A percentile compares a stretch with the other conserved stretches of the same genome.
phyloP scores from a whole-genome alignment of 1,284 basidiomycete species.

The Cryptococcus neoformans region DNA sequence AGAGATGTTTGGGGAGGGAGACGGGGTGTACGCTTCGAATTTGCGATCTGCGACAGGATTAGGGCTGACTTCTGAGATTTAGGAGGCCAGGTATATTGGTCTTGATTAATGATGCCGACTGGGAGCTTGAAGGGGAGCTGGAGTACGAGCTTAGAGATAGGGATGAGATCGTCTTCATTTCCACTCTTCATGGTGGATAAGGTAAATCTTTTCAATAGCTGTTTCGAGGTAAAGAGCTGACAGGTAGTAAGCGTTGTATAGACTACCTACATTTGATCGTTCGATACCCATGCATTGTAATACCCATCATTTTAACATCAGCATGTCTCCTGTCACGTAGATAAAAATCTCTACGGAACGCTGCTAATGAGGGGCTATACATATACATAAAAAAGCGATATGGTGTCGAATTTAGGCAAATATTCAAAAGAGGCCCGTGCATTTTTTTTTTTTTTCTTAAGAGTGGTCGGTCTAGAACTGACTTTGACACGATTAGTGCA shows the following conservation, averaged over 20 bases:
- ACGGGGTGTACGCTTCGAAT: slow-evolving; percentile 69
- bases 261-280: neutral
- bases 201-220: neutral
- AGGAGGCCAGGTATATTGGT: slow-evolving; percentile 96
- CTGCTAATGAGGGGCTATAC: neutral
- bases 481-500: neutral
- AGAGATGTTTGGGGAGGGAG: slow-evolving; percentile 85
- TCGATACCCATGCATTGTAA: slow-evolving; percentile 6
- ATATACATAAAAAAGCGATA: neutral
- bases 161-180: slow-evolving; percentile 95
- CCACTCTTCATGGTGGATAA: slow-evolving; percentile 87
- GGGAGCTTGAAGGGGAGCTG: slow-evolving; percentile 96
- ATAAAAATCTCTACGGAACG: neutral
- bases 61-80: slow-evolving; percentile 2
- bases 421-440: neutral
- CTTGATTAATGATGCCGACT: slow-evolving; percentile 93
- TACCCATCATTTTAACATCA: neutral
- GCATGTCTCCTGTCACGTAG: neutral
- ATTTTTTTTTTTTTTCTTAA: neutral
- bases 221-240: neutral
- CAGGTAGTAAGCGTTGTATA: neutral
- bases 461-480: neutral
- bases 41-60: neutral
- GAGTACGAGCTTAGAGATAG: slow-evolving; percentile 73
- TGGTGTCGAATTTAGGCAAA: neutral